phyloP scores from a whole-genome alignment of 1,284 basidiomycete species.

The Ceratobasidium sp. region DNA sequence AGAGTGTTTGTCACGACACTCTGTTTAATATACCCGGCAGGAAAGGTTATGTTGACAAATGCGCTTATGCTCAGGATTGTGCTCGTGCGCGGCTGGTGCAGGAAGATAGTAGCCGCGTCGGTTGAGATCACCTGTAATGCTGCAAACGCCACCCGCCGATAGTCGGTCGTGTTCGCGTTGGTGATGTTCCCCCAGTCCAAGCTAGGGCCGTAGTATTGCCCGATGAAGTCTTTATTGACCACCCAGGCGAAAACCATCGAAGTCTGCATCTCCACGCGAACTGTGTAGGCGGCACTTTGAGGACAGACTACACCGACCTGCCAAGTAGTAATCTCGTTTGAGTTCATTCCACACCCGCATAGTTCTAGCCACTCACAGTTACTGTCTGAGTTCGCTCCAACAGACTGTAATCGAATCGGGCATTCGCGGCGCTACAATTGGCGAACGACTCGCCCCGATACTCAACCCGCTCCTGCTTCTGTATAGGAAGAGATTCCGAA shows the following conservation, averaged over 20 bases:
- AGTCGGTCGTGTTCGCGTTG: not conserved
- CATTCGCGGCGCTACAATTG: not conserved
- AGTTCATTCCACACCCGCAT: too few species aligned
- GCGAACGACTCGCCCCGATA: conserved; percentile 18
- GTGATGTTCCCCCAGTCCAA: not conserved
- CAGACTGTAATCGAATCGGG: conserved; percentile 18
- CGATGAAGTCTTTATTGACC: conserved; percentile 26
- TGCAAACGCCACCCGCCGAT: conserved; percentile 15
- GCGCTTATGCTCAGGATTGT: not conserved
- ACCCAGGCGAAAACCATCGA: conserved; percentile 1
- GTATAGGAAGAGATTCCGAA: not conserved
- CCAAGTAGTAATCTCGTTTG: not conserved
- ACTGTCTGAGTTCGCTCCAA: conserved; percentile 20
- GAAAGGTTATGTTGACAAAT: too few species aligned
- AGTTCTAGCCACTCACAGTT: not conserved
- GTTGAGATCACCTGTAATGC: conserved; percentile 22
- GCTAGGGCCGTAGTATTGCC: conserved; percentile 18
- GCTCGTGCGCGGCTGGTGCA: not conserved
- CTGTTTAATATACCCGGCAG: not conserved
- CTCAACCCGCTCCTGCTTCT: conserved; percentile 18
- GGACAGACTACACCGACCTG: conserved; percentile 25
- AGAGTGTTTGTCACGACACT: not conserved
- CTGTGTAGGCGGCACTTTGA: not conserved
- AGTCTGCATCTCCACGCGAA: conserved; percentile 17
- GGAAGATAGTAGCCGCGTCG: conserved; percentile 9